Percentiles rank a stretch among this genome's conserved stretches.
phyloP scores from a whole-genome alignment of 1,284 basidiomycete species.

The Mrakiaceae sp. region DNA sequence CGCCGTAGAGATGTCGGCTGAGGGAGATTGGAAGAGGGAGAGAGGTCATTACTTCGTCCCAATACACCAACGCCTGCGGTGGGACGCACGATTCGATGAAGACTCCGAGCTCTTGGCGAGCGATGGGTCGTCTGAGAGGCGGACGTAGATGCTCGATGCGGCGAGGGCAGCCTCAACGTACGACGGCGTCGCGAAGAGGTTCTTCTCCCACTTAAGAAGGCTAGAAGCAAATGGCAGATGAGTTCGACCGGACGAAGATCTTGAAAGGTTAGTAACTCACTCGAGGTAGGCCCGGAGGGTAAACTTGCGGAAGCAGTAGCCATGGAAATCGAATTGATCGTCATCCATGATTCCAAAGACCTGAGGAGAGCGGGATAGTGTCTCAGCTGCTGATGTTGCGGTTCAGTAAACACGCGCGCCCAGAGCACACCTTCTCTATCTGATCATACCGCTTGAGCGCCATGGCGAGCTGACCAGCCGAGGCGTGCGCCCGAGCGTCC shows the following conservation, averaged over 20 bases:
- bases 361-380: constrained; percentile 32
- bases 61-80: constrained; percentile 20
- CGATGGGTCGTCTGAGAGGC: constrained; percentile 61
- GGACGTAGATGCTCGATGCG: constrained; percentile 65
- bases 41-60: neutral
- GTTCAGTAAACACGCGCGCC: neutral
- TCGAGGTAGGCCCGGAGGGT: constrained; percentile 74
- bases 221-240: constrained; percentile 34
- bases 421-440: constrained; percentile 51
- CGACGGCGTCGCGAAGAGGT: constrained; percentile 57
- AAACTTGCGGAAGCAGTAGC: constrained; percentile 82
- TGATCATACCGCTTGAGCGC: constrained; percentile 80
- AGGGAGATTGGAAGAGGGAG: neutral
- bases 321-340: constrained; percentile 98
- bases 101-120: constrained; percentile 34
- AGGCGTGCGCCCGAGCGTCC: constrained; percentile 60
- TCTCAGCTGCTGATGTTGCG: neutral
- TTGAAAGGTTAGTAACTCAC: constrained; percentile 37
- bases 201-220: constrained; percentile 72
- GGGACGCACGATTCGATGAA: neutral
- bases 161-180: constrained; percentile 65
- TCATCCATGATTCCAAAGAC: constrained; percentile 82
- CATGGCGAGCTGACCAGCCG: constrained; percentile 56
- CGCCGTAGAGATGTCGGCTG: constrained; percentile 35
- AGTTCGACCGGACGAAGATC: neutral